phyloP scores from a whole-genome alignment of 306 rosid species.

The Begonia peltatifolia region DNA sequence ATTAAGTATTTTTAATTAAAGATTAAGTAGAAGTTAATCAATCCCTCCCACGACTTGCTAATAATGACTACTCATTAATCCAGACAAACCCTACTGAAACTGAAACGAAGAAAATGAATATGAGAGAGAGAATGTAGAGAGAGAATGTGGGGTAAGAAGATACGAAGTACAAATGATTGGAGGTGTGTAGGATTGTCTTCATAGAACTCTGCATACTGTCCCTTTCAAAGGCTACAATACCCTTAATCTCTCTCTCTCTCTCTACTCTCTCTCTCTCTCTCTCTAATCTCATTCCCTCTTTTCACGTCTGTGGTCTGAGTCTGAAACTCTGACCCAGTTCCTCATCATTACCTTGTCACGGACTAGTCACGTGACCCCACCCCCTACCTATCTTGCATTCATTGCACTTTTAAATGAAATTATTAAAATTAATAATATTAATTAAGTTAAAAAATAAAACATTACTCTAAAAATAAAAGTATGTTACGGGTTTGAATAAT shows the following conservation, averaged over 20 bases:
- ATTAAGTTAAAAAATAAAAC: too few species aligned
- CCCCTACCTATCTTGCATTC: not conserved
- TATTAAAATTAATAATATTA: too few species aligned
- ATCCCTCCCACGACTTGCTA: too few species aligned
- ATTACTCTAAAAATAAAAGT: too few species aligned
- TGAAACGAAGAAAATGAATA: not conserved
- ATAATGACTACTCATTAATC: too few species aligned
- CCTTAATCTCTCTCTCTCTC: not conserved
- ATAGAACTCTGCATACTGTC: not conserved
- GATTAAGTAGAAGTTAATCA: too few species aligned
- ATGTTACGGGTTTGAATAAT: too few species aligned
- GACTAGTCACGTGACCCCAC: not conserved
- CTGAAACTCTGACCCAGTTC: not conserved
- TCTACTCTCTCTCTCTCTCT: not conserved
- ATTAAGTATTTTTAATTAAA: too few species aligned
- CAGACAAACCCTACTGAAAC: too few species aligned
- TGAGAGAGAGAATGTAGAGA: not conserved
- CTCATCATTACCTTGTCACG: not conserved
- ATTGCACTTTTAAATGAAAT: too few species aligned
- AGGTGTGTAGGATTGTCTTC: conserved; percentile 1
- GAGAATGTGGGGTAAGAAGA: not conserved
- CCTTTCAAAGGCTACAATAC: not conserved
- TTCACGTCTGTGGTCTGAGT: not conserved
- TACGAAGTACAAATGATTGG: conserved; percentile 3
- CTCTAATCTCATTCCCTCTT: not conserved